A percentile compares a stretch with the other conserved stretches of the same genome.
These are phyloP conservation scores for Cubamyces lactineus DNA, from an alignment of 768 basidiomycete genomes.

Conservation along the genomic window DNA sequence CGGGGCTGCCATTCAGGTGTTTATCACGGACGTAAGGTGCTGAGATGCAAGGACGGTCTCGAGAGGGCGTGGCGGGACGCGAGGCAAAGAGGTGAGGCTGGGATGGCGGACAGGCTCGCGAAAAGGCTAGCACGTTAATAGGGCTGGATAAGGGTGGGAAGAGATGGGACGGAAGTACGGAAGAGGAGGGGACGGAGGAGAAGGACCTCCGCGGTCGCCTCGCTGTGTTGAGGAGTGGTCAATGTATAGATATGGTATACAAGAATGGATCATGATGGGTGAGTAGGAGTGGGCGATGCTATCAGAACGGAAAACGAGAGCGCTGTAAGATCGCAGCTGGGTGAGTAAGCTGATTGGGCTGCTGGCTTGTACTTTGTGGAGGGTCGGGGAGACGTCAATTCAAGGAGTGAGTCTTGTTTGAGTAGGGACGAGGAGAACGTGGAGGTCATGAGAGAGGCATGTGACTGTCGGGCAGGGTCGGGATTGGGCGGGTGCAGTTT, in stretches of 20 bases:
- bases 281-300: no score
- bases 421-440: not conserved
- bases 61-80: not conserved
- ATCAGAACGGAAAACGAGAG: not conserved
- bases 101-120: not conserved
- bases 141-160: not conserved
- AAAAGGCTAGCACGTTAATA: not conserved
- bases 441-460: conserved; percentile 16
- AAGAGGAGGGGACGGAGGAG: not conserved
- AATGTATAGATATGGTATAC: not conserved
- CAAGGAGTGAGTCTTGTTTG: no score
- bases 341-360: not conserved
- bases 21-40: conserved; percentile 1
- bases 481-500: conserved; percentile 5
- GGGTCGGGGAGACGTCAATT: no score
- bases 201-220: not conserved
- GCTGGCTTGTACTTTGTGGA: no score
- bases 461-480: conserved; percentile 14
- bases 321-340: conserved; percentile 1
- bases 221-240: not conserved
- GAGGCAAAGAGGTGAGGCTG: not conserved
- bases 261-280: no score
- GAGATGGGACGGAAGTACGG: not conserved
- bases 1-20: conserved; percentile 10
- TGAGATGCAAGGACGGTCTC: not conserved